Base-by-base conservation (phyloP, 2,329 filamentous ascomycete species). In the Camillea tinctor region DNA sequence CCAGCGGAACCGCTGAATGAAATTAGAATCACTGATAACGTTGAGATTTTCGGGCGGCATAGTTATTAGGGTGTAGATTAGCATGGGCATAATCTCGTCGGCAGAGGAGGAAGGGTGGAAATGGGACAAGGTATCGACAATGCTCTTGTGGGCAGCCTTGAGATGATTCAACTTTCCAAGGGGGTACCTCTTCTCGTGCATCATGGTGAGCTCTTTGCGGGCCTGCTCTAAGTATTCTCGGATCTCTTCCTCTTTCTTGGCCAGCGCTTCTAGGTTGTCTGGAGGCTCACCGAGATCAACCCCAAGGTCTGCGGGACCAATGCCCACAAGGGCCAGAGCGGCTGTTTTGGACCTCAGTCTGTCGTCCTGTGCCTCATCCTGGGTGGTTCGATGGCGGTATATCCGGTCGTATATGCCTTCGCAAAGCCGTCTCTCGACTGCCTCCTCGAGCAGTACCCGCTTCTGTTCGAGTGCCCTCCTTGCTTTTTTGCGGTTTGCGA, bases 61-160 rank as follows among this genome's bases (percentile, higher is more conserved):
- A 2, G 93, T 97, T 72, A 99, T 96, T 61, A 99, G 84, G 0
- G 93, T 92, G 77, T 96, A 99, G 63, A 99, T 99, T 64, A 99
- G 83, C 75, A 96, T 97, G 0, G 95, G 95, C 74, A 99, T 88
- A 57, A 99, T 96, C 76, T 98, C 95, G 72, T 99, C 95, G 2
- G 95, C 95, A 1, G 95, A 98, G 0, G 95, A 97, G 0, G 93
- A 88, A 19, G 85, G 86, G 63, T 88, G 86, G 61, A 88, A 88
- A 67, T 86, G 81, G 3, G 85, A 82, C 54, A 89, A 75, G 1
- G 93, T 93, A 73, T 98, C 94, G 54, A 99, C 95, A 64, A 99
- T 98, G 65, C 88, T 90, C 78, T 96, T 96, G 75, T 98, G 95
- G 2, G 92, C 91, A 48, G 88, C 87, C 66, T 93, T 96, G 58